A percentile compares a stretch with the other conserved stretches of the same genome.
These are phyloP conservation scores for Melampsora larici-populina DNA, from an alignment of 1,284 basidiomycete genomes.

Conservation along the genomic window DNA sequence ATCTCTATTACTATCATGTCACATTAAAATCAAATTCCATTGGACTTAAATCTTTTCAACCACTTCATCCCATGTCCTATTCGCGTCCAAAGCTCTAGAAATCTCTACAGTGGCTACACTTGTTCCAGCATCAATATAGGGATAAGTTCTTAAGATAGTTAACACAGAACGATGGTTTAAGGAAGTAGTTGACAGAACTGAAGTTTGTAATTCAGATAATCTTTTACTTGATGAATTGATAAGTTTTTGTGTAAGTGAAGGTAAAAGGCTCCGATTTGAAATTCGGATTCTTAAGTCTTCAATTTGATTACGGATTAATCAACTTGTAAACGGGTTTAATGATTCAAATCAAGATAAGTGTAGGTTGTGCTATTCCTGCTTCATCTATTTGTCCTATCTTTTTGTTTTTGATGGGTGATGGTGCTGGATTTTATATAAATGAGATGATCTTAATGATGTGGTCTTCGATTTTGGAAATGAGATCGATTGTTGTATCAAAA, in stretches of 20 bases:
- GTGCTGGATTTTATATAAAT: constrained; percentile 34
- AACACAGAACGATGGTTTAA: not conserved
- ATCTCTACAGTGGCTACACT: constrained; percentile 12
- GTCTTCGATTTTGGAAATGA: constrained; percentile 3
- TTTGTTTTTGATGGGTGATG: not conserved
- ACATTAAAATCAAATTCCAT: not conserved
- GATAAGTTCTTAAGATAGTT: constrained; percentile 1
- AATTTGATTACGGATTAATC: not conserved
- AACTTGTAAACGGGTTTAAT: constrained; percentile 6
- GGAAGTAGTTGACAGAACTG: constrained; percentile 22
- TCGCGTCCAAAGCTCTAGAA: not conserved
- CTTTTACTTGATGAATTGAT: not conserved
- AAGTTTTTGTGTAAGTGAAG: not conserved
- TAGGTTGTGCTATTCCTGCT: constrained; percentile 34
- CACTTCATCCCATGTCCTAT: constrained; percentile 1
- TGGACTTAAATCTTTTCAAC: not conserved
- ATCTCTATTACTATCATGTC: not conserved
- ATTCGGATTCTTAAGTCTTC: constrained; percentile 8
- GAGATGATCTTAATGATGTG: not conserved
- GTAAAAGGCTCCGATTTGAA: constrained; percentile 9
- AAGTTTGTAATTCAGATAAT: not conserved
- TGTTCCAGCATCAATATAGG: not conserved
- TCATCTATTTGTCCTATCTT: not conserved
- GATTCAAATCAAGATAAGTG: constrained; percentile 29
- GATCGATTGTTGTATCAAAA: constrained; percentile 25